These are phyloP conservation scores for Verbascum thapsus DNA, from an alignment of 257 asterid species.

Conservation along the genomic window DNA sequence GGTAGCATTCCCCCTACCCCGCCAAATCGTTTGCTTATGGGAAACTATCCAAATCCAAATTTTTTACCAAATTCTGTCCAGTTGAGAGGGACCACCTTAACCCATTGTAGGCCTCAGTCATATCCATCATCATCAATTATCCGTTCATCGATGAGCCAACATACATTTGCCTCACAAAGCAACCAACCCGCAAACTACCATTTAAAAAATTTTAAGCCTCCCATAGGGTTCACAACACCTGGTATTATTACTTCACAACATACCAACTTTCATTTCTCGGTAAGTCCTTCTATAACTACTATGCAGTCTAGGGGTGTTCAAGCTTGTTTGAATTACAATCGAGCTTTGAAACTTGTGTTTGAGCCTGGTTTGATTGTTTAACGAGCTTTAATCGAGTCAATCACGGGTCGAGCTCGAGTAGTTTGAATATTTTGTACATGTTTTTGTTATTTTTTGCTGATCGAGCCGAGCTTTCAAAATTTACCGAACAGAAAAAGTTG, in stretches of 20 bases:
- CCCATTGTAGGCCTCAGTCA: conserved; percentile 12
- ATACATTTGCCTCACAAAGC: background rate
- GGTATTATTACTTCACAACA: background rate
- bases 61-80: background rate
- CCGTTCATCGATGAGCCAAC: background rate
- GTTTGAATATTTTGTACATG: too few species aligned
- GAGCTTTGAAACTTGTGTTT: too few species aligned
- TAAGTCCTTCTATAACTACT: conserved; percentile 9
- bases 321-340: too few species aligned
- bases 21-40: background rate
- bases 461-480: too few species aligned
- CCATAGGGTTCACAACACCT: conserved; percentile 11
- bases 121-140: conserved; percentile 8
- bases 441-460: too few species aligned
- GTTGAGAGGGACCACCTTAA: conserved; percentile 14
- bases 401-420: too few species aligned
- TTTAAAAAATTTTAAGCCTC: background rate
- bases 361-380: too few species aligned
- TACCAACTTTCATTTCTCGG: background rate
- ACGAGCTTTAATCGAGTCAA: too few species aligned
- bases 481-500: too few species aligned
- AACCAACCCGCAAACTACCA: conserved; percentile 12
- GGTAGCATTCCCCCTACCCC: background rate
- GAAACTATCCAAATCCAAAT: background rate
- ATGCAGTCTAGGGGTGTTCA: conserved; percentile 5